Evolutionary conservation across 2,329 filamentous ascomycete species (phyloP).

Genomic region (Teratosphaeria gauchensis): DNA sequence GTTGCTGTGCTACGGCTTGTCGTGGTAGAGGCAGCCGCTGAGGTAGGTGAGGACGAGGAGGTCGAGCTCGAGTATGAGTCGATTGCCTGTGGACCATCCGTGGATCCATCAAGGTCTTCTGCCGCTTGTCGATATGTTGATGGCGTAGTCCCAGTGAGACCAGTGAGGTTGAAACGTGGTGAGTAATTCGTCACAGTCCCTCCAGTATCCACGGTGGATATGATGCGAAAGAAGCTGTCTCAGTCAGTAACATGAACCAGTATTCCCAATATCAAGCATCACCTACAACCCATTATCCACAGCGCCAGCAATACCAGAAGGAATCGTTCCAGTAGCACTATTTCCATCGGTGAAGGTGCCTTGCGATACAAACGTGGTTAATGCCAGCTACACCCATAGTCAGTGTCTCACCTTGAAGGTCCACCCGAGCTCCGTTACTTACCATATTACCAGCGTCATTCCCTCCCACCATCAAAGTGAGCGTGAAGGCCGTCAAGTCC

Average conservation of each 20-base stretch:
- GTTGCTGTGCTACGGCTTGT: background rate
- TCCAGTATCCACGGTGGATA: slow-evolving; percentile 41
- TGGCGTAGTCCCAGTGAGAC: slow-evolving; percentile 45
- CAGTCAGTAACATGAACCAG: background rate
- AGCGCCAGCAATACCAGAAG: background rate
- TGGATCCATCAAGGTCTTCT: background rate
- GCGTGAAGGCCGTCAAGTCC: slow-evolving; percentile 1
- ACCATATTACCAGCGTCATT: slow-evolving; percentile 1
- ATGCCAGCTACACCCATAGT: background rate
- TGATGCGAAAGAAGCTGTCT: slow-evolving; percentile 46
- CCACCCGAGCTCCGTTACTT: background rate
- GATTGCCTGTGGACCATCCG: background rate
- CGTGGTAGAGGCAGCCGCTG: background rate
- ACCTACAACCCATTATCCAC: slow-evolving; percentile 3
- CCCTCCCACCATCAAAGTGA: slow-evolving; percentile 2
- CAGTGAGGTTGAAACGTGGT: slow-evolving; percentile 48
- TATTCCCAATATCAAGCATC: background rate
- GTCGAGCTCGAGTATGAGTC: background rate
- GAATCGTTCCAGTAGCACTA: slow-evolving; percentile 2
- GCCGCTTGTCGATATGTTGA: background rate
- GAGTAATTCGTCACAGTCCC: slow-evolving; percentile 49
- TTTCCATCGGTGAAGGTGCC: background rate
- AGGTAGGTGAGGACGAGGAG: background rate
- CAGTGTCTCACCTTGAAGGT: background rate
- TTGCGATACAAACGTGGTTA: slow-evolving; percentile 2